Evolutionary conservation across 768 basidiomycete species (phyloP), one percentile per base, ranked within the genome.

Genomic region (Phlegmacium glaucopus): DNA sequence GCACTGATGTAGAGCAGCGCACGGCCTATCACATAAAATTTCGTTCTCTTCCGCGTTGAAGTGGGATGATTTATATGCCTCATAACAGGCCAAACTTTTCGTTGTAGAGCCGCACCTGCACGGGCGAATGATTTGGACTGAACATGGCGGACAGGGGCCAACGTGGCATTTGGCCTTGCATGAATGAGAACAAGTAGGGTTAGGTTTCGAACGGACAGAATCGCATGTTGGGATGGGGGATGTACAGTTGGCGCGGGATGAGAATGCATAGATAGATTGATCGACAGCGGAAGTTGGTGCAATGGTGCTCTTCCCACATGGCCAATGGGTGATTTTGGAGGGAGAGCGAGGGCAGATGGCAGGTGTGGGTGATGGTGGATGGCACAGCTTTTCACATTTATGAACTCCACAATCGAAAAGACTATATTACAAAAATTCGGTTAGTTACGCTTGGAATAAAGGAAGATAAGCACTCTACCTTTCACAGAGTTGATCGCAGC

Each of bases 51-150:
- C 59, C 16, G 44, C 36, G 4, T 50, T 59, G 6, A 51, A 57
- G 2, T 59, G 69, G 1, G 65, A 63, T 3, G 59, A 62, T 37
- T 68, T n/a, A n/a, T n/a, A 66, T 11, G 74, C 63, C 40, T 68
- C 71, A 52, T 67, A 67, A 61, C 94, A 97, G 3, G 71, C 63
- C 11, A 84, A 67, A 16, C 74, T 59, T 45, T 64, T 70, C 4
- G 71, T 83, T 2, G 82, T 85, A 13, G 79, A 72, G 0, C 94
- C 94, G 51, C 96, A 98, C 26, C 96, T 77, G 62, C 96, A 99
- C 3, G 89, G 87, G 6, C 86, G 73, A 4, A 82, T 77, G 35
- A 94, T 74, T 38, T 72, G 67, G 42, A 87, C 78, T 1, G 66
- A 61, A 64, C 95, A 98, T 0, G 92, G 88, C 0, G 87, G 85